A percentile compares a stretch with the other conserved stretches of the same genome.
These are phyloP conservation scores for Polygonum maritimum DNA, from an alignment of 148 eudicot genomes.

Conservation along the genomic window DNA sequence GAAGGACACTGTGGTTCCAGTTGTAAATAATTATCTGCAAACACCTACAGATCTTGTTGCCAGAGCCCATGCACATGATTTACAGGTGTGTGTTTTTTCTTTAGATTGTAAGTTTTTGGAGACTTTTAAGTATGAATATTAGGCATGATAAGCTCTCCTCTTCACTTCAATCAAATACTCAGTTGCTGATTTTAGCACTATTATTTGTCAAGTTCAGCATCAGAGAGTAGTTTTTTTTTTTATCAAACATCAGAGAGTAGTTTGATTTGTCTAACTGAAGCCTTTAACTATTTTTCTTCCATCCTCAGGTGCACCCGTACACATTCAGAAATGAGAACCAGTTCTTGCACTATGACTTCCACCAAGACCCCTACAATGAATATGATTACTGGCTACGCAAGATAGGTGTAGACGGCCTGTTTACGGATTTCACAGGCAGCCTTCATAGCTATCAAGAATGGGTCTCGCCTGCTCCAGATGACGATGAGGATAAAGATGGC, in stretches of 20 bases:
- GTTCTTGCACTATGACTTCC: conserved; percentile 63
- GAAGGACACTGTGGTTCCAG: conserved; percentile 84
- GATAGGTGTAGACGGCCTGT: conserved; percentile 81
- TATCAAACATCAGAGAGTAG: too few species aligned
- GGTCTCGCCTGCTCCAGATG: conserved; percentile 38
- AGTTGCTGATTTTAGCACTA: not conserved
- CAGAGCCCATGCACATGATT: conserved; percentile 78
- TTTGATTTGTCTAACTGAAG: not conserved
- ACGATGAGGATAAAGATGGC: conserved; percentile 17
- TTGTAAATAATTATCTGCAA: conserved; percentile 53
- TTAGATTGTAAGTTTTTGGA: not conserved
- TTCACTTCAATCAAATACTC: not conserved
- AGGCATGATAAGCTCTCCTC: not conserved
- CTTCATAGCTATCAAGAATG: conserved; percentile 69
- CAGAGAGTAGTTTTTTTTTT: too few species aligned
- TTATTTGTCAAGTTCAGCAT: not conserved
- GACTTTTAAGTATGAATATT: not conserved
- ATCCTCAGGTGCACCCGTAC: conserved; percentile 82
- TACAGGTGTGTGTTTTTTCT: conserved; percentile 49
- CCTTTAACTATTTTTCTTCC: not conserved
- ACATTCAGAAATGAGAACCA: conserved; percentile 75
- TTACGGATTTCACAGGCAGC: conserved; percentile 92
- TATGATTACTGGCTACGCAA: conserved; percentile 74
- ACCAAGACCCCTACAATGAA: conserved; percentile 73
- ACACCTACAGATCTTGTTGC: conserved; percentile 85